Base-by-base conservation (phyloP, 1,139 yeast species). In the Geotrichum fermentans region DNA sequence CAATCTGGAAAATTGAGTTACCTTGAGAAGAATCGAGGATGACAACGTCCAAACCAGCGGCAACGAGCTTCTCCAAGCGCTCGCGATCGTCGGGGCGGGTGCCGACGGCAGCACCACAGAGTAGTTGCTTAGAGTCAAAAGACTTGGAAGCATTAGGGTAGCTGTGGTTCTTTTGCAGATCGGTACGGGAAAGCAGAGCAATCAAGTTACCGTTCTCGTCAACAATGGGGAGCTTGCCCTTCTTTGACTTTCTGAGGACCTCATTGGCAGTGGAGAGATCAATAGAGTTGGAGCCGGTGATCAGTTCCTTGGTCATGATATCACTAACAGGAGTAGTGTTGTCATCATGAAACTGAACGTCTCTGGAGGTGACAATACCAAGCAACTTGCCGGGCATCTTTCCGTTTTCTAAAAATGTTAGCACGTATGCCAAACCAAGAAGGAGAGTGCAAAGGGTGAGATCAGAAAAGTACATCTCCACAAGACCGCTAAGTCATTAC, bases 61-160 rank as follows among this genome's bases (percentile, higher is more conserved):
- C 95, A 55, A 85, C 97, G 65, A 92, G 80, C 73, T 83, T 78
- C 55, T 69, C 69, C 64, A 92, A 79, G 74, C 99, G 88, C 63
- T 78, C 83, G 66, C 78, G 85, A 73, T 92, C 98, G 61, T 88
- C 83, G 43, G 80, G 84, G 56, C 95, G 77, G 56, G 98, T 92
- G 71, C 98, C 98, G 66, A 92, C 81, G 56, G 98, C 95, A 61
- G 98, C 99, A 78, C 98, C 98, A 79, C 96, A 88, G 65, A 94
- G 79, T 68, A 92, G 79, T 74, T 92, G 99, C 78, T 92, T 92
- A 52, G 97, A 87, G 62, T 83, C 77, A 65, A 81, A 83, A 39
- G 96, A 85, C 75, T 92, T 92, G 57, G 97, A 89, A 54, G 98
- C 97, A 59, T 82, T 76, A 62, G 99, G 99, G 75, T 78, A 92